A percentile compares a stretch with the other conserved stretches of the same genome.
These are phyloP conservation scores for Lyophyllum atratum DNA, from an alignment of 768 basidiomycete genomes.

Conservation along the genomic window DNA sequence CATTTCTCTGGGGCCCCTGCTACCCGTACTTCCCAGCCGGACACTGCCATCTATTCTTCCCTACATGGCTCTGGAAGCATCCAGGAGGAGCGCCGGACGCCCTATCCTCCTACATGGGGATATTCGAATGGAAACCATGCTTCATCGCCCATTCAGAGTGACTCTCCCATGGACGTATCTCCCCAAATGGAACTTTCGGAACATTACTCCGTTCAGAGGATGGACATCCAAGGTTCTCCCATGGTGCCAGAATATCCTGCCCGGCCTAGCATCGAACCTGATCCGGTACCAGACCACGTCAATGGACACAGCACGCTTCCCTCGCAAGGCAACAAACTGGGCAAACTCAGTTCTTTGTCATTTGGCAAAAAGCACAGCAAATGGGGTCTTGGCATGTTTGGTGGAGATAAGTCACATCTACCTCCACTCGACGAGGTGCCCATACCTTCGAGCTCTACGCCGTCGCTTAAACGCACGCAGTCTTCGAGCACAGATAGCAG, in stretches of 20 bases:
- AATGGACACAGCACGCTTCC: slow-evolving; percentile 40
- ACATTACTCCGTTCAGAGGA: slow-evolving; percentile 45
- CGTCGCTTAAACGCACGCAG: slow-evolving; percentile 77
- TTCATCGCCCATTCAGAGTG: slow-evolving; percentile 35
- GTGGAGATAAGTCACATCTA: slow-evolving; percentile 69
- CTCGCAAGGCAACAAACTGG: slow-evolving; percentile 50
- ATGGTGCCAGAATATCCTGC: slow-evolving; percentile 54
- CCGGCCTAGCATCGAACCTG: slow-evolving; percentile 41
- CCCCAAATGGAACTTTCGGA: slow-evolving; percentile 47
- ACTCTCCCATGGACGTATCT: slow-evolving; percentile 65
- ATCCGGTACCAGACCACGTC: slow-evolving; percentile 36
- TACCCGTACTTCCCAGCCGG: slow-evolving; percentile 39
- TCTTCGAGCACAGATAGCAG: slow-evolving; percentile 76
- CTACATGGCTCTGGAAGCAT: slow-evolving; percentile 28
- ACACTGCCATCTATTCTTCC: slow-evolving; percentile 16
- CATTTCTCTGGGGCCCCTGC: slow-evolving; percentile 20
- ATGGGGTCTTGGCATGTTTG: slow-evolving; percentile 74
- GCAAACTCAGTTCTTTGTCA: slow-evolving; percentile 58
- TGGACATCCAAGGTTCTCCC: slow-evolving; percentile 54
- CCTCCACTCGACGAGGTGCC: slow-evolving; percentile 77
- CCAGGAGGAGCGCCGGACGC: slow-evolving; percentile 28
- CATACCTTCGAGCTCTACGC: slow-evolving; percentile 51
- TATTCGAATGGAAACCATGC: slow-evolving; percentile 14
- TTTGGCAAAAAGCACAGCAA: slow-evolving; percentile 72
- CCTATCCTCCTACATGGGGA: slow-evolving; percentile 23